phyloP scores from a whole-genome alignment of 2,329 filamentous ascomycete species.

The Microcyclospora pomicola region DNA sequence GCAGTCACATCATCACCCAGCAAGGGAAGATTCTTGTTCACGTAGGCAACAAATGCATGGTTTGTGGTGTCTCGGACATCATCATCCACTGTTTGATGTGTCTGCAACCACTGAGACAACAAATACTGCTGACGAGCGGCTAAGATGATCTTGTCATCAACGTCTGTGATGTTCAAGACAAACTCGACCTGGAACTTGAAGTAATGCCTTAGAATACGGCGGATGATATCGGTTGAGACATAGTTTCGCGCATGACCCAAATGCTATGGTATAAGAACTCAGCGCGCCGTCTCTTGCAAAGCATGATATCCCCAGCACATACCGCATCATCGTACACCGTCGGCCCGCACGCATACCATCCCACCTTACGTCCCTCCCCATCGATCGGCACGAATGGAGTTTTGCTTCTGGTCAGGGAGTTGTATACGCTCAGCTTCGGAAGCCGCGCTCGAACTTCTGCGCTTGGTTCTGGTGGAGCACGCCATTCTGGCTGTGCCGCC shows the following conservation, averaged over 20 bases:
- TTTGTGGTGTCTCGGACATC: constrained; percentile 37
- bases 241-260: constrained; percentile 80
- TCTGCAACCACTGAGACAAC: constrained; percentile 51
- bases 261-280: constrained; percentile 31
- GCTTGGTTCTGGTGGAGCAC: constrained; percentile 22
- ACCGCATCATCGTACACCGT: constrained; percentile 61
- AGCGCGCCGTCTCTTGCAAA: too few relatives aligned
- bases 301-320: constrained; percentile 3
- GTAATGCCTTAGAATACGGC: constrained; percentile 69
- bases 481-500: constrained; percentile 19
- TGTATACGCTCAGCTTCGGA: constrained; percentile 60
- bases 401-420: constrained; percentile 63
- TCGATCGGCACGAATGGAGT: constrained; percentile 63
- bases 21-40: constrained; percentile 54
- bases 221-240: constrained; percentile 77
- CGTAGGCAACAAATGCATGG: constrained; percentile 41
- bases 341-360: constrained; percentile 82
- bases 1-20: constrained; percentile 27
- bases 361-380: constrained; percentile 50
- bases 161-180: constrained; percentile 85
- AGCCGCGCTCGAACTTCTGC: constrained; percentile 19
- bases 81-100: constrained; percentile 29
- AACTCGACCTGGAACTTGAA: constrained; percentile 73
- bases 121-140: constrained; percentile 64
- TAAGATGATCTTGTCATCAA: constrained; percentile 52